Evolutionary conservation across 2,329 filamentous ascomycete species (phyloP), one percentile per base, ranked within the genome.

Genomic region (Tolypocladium endophyticum): DNA sequence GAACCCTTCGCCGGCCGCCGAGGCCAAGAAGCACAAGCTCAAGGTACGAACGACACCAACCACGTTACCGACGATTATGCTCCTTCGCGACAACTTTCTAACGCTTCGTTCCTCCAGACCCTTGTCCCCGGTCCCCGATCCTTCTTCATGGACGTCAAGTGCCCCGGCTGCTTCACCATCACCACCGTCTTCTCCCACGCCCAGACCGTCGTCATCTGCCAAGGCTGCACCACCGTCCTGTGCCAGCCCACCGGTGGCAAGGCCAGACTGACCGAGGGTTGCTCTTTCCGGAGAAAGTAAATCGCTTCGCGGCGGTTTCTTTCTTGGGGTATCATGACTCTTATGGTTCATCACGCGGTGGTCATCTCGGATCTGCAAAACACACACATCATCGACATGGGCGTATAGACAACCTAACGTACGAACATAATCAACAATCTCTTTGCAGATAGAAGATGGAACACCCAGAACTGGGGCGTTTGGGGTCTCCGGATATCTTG

Each of bases 81-180:
- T 39, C 54, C 39, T 57, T 45, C 23, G 35, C 53, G 55, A 28
- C 55, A 14, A 43, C 20, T 14, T 61, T 64, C 65, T 68, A 65
- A 72, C 63, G 59, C 57, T 43, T 25, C 4, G 43, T 38, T 20
- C 55, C 23, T 59, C 64, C 70, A 95, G 92, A 92, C 86, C 70
- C 90, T 99, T 73, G 94, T 99, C 77, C 94, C 94, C 74, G 88
- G 86, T 69, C 94, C 94, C 74, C 91, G 94, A 79, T 97, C 93
- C 70, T 99, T 97, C 90, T 99, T 99, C 90, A 99, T 99, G 94
- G 94, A 99, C 79, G 94, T 99, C 85, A 99, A 99, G 89, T 99
- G 94, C 90, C 94, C 94, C 78, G 94, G 94, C 75, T 99, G 94
- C 90, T 99, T 97, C 89, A 97, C 92, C 80, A 99, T 99, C 87